Conservation (phyloP, 208 protist species). For the Trypanosoma conorhini region DNA sequence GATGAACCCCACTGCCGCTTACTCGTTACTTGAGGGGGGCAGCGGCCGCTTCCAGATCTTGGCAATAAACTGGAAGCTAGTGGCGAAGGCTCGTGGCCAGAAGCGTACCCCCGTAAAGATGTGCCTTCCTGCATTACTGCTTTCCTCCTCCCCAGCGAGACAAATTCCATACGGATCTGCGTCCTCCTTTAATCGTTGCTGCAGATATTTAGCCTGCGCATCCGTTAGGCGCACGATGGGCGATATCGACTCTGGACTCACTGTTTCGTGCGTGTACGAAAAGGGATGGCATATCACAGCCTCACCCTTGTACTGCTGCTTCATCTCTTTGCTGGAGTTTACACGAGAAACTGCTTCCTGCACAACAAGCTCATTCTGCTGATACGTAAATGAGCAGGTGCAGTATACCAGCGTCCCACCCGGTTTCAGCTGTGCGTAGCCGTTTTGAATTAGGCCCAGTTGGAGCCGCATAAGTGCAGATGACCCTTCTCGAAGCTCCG, state of each 20-base stretch:
- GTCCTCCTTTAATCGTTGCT: conserved; percentile 12
- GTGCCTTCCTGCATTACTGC: background rate
- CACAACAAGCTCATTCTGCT: conserved; percentile 92
- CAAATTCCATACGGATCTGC: conserved; percentile 30
- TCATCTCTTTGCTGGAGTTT: conserved; percentile 13
- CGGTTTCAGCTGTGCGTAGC: conserved; percentile 61
- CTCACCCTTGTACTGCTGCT: conserved; percentile 19
- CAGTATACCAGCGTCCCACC: conserved; percentile 93
- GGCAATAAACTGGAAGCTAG: conserved; percentile 84
- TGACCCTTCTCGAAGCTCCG: background rate
- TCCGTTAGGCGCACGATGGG: conserved; percentile 21
- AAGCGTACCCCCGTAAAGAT: conserved; percentile 51
- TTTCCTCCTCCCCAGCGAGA: background rate
- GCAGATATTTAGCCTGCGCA: conserved; percentile 9
- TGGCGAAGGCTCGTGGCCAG: conserved; percentile 55
- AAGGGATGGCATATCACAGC: conserved; percentile 30
- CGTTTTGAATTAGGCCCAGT: conserved; percentile 67
- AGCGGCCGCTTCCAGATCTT: conserved; percentile 69
- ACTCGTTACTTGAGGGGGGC: background rate
- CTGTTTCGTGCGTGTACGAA: conserved; percentile 21
- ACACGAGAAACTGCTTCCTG: conserved; percentile 47
- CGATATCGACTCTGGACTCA: conserved; percentile 1
- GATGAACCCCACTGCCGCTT: no score
- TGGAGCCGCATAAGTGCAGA: conserved; percentile 53
- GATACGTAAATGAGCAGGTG: conserved; percentile 91